Percentiles rank a stretch among this genome's conserved stretches.
phyloP scores from a whole-genome alignment of 148 eudicot genomes.

The Rhododendron molle region DNA sequence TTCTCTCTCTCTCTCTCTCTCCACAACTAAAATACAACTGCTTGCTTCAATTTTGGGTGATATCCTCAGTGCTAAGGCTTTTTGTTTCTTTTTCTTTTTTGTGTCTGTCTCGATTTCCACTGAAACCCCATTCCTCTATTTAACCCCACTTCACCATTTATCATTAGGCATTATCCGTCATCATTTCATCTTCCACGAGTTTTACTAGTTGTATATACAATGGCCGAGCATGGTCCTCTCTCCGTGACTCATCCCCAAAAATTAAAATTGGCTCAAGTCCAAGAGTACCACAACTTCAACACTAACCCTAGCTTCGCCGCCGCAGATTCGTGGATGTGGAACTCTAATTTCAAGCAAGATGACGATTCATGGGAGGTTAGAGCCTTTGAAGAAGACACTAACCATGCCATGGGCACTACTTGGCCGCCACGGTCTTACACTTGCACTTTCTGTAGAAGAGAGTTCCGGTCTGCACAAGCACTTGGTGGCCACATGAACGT shows the following conservation, averaged over 20 bases:
- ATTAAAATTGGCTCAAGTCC: conserved; percentile 8
- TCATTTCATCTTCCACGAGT: neutral
- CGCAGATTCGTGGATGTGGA: conserved; percentile 26
- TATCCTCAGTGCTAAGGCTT: neutral
- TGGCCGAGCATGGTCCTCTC: conserved; percentile 24
- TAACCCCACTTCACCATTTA: conserved; percentile 6
- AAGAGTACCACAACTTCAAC: neutral
- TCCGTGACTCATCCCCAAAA: conserved; percentile 18
- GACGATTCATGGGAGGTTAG: conserved; percentile 36
- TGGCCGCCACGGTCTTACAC: conserved; percentile 73
- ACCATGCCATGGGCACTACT: conserved; percentile 28
- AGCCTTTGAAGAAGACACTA: conserved; percentile 39
- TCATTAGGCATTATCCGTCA: neutral
- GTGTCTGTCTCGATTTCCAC: conserved; percentile 11
- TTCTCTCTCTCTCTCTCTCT: too few relatives aligned
- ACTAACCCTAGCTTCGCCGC: neutral
- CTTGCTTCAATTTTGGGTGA: too few relatives aligned
- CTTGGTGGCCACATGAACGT: conserved; percentile 85
- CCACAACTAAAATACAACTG: too few relatives aligned
- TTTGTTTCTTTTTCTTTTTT: neutral
- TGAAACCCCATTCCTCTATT: conserved; percentile 22
- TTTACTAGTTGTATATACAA: neutral
- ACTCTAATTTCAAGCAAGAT: conserved; percentile 15
- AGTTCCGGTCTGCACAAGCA: conserved; percentile 71
- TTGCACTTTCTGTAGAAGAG: conserved; percentile 60